A percentile compares a stretch with the other conserved stretches of the same genome.
phyloP scores from a whole-genome alignment of 805 yeast species.

The Isabelozyma rhagii region DNA sequence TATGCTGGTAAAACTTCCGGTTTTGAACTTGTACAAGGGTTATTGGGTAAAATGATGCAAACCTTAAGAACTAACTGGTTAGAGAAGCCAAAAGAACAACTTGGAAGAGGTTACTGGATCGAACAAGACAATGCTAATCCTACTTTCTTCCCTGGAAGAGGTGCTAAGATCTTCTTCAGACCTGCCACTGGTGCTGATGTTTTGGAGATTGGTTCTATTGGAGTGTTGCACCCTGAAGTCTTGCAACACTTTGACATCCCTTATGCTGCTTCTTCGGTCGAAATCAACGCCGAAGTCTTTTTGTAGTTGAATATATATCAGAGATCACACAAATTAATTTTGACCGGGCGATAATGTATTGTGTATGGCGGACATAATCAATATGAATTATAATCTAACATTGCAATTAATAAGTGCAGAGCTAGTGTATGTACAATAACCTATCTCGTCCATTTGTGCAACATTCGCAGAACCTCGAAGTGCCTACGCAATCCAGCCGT shows the following conservation, averaged over 20 bases:
- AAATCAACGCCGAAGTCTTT: conserved; percentile 85
- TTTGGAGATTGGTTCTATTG: conserved; percentile 73
- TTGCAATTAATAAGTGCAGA: too few species aligned
- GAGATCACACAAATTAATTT: neutral
- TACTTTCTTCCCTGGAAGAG: conserved; percentile 95
- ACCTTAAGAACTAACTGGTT: conserved; percentile 89
- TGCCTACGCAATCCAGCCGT: too few species aligned
- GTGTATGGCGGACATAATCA: neutral
- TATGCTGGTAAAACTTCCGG: conserved; percentile 95
- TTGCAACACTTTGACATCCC: conserved; percentile 84
- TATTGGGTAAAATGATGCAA: conserved; percentile 92
- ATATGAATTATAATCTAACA: neutral
- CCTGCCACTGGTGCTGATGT: conserved; percentile 54
- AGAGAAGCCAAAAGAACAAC: conserved; percentile 48
- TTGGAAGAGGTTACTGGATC: conserved; percentile 80
- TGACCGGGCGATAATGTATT: neutral
- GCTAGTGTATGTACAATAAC: too few species aligned
- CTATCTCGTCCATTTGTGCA: too few species aligned
- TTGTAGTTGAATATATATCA: conserved; percentile 39
- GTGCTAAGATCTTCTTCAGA: conserved; percentile 83
- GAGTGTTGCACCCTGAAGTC: conserved; percentile 95
- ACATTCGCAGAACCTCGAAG: too few species aligned
- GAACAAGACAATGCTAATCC: conserved; percentile 64
- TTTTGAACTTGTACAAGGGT: conserved; percentile 91
- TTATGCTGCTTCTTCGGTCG: conserved; percentile 88